A percentile compares a stretch with the other conserved stretches of the same genome.
Evolutionary conservation across 2,329 filamentous ascomycete species (phyloP).

Genomic region (Paracorniculantispora psalliotae): DNA sequence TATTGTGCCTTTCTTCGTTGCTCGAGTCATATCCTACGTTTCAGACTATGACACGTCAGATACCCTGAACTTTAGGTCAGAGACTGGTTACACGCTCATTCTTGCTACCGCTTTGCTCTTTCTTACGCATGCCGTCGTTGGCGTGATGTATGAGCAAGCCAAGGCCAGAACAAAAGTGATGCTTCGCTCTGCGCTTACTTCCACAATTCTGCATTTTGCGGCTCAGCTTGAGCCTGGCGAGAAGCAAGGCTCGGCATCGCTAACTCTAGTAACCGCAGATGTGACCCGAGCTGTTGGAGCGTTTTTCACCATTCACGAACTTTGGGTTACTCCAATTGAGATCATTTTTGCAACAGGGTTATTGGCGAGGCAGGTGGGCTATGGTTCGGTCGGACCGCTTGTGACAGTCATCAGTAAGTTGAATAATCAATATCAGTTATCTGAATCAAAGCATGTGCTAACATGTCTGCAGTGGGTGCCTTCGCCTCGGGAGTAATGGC

Average conservation of each 20-base stretch:
- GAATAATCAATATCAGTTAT: background rate
- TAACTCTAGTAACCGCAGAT: slow-evolving; percentile 14
- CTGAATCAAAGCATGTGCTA: no score
- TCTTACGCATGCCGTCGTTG: background rate
- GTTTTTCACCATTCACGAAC: slow-evolving; percentile 12
- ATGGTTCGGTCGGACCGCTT: slow-evolving; percentile 13
- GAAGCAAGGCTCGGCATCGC: background rate
- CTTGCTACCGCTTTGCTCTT: background rate
- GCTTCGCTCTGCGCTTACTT: background rate
- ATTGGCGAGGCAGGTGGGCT: slow-evolving; percentile 11
- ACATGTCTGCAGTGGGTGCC: background rate
- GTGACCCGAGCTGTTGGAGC: slow-evolving; percentile 1
- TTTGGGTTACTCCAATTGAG: slow-evolving; percentile 16
- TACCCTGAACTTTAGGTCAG: background rate
- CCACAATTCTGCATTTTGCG: background rate
- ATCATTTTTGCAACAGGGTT: slow-evolving; percentile 14
- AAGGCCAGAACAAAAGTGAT: background rate
- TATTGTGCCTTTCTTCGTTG: background rate
- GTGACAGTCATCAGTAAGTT: slow-evolving; percentile 12
- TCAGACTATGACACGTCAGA: background rate
- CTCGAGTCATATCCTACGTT: background rate
- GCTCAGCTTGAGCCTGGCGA: background rate
- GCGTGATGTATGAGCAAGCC: background rate
- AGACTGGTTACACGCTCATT: background rate
- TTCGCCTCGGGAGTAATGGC: background rate